Evolutionary conservation across 768 basidiomycete species (phyloP), one percentile per base, ranked within the genome.

Genomic region (Mycena vitilis): DNA sequence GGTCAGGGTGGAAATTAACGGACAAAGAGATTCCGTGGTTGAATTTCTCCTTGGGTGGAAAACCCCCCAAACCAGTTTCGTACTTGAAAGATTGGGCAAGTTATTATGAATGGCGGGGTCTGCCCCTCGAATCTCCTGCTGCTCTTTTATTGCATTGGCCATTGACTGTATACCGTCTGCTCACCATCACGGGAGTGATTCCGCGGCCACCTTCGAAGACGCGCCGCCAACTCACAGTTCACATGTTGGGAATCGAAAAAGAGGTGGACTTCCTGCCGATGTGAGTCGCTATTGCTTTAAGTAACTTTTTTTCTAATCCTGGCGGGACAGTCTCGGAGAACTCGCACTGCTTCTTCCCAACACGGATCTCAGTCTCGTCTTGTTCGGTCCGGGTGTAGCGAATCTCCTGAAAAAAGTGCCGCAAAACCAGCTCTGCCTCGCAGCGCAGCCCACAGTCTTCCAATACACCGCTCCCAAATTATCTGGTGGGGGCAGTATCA

Each of bases 21-120:
- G 76, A 77, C 11, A 63, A 71, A 23, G 74, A 73, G 62, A 66
- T 81, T 0, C 77, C 81, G 18, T 82, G 82, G 60, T 73, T 74
- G 42, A 69, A 80, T 30, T 75, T 75, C 54, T 78, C 77, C 34
- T 71, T 73, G 42, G 70, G 72, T 47, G 73, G 71, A 16, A 47
- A 69, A 54, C 63, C 72, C 23, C 78, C 80, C 58, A 77, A 75
- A 4, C 62, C 48, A 20, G 75, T 79, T 7, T 69, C 58, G 20
- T 68, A 68, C 72, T 77, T 64, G 69, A 76, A 57, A 34, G 81
- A 79, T 66, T 86, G 85, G 85, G 74, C 77, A 38, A 79, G 81
- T 40, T 86, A 83, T 75, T 81, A 85, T 71, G 68, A 77, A 52
- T 85, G 84, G 85, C 81, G 85, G 42, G 78, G 78, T 51, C 71